Base-by-base conservation (phyloP, 495 filamentous ascomycete species). In the Penicillium salamii region DNA sequence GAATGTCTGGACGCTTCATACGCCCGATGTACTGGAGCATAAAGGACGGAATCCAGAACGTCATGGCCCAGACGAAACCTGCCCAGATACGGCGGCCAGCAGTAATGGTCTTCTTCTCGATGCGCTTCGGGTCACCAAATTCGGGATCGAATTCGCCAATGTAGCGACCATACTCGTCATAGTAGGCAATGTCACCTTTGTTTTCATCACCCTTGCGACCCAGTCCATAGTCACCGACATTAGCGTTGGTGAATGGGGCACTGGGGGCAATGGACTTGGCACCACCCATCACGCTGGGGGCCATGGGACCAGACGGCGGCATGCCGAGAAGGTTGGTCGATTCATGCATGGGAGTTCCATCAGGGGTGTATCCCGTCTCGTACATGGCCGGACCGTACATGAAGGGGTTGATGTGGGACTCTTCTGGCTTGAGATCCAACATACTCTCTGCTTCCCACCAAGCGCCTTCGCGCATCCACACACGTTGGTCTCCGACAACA, bases 401-500 rank as follows among this genome's bases (percentile, higher is more conserved):
- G 49, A 70, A 63, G 36, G 68, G 54, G 45, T 68, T 58, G 28
- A 54, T n/a, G 12, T 65, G 55, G 13, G 45, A 50, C 9, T 72
- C 70, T n/a, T 72, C 70, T 1, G 88, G 84, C 66, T 95, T 95
- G 49, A 97, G 68, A 62, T 98, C 93, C 21, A 97, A 83, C 88
- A 96, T 96, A 50, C 82, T 88, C 68, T 98, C 93, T 9, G 91
- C 91, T 67, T 97, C 95, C 91, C 93, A 96, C 93, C 93, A 98
- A 8, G 90, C 84, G 40, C 74, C 81, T 63, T 98, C 93, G 34
- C 93, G 78, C 77, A 97, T 91, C 93, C 93, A 98, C 31, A 98
- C 85, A 5, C 93, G 84, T 65, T 96, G 88, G 31, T 83, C 80
- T 45, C 93, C 93, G 34, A 98, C 76, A 17, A 95, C 81, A 2